phyloP scores from a whole-genome alignment of 208 protist species.

The Wallacemonas sp. region DNA sequence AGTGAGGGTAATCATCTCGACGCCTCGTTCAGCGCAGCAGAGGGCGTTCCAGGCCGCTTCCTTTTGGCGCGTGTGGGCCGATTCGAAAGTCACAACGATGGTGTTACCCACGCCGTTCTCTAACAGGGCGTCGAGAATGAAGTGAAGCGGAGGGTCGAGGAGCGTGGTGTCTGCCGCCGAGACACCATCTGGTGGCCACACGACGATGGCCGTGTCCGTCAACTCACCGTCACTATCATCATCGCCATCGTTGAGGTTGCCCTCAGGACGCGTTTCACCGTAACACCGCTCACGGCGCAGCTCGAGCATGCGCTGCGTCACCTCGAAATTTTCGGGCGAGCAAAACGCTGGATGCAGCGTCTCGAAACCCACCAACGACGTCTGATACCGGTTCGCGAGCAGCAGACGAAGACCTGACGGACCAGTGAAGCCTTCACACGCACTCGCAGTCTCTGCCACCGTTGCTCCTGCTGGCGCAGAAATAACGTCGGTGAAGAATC shows the following conservation, averaged over 20 bases:
- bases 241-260: not conserved
- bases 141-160: conserved; percentile 28
- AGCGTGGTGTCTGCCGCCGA: not conserved
- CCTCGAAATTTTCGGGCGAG: conserved; percentile 29
- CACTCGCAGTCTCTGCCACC: too few relatives aligned
- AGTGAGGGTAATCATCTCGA: conserved; percentile 35
- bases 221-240: too few relatives aligned
- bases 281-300: conserved; percentile 16
- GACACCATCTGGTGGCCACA: conserved; percentile 11
- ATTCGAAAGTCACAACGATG: conserved; percentile 14
- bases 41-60: conserved; percentile 24
- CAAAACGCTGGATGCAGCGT: conserved; percentile 48
- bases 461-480: too few relatives aligned
- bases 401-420: too few relatives aligned
- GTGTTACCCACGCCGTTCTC: conserved; percentile 11
- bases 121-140: conserved; percentile 30
- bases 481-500: conserved; percentile 25
- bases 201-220: conserved; percentile 21
- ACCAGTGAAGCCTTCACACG: too few relatives aligned
- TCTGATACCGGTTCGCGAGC: conserved; percentile 55
- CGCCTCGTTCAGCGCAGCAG: conserved; percentile 32
- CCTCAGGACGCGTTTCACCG: not conserved
- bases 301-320: conserved; percentile 39
- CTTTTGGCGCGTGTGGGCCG: not conserved
- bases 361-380: conserved; percentile 28